Conservation (phyloP, 75 land plant species). For the Selaginella moellendorffii region DNA sequence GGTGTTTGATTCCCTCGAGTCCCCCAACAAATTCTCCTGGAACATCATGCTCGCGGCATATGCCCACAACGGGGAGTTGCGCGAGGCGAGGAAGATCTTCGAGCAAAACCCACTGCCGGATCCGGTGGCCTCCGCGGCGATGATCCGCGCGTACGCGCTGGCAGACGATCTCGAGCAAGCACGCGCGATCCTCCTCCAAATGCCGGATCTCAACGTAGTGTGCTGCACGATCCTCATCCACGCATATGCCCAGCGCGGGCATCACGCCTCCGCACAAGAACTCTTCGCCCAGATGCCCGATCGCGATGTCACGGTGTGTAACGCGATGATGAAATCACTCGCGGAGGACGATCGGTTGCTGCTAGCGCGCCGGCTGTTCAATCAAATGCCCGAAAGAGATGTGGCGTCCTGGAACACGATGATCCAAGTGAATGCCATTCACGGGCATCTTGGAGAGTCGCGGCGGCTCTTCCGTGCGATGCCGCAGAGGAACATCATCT, state of each 20-base stretch:
- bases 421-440: background rate
- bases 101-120: background rate
- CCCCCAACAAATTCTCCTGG: background rate
- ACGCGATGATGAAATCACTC: background rate
- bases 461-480: background rate
- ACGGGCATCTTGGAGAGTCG: background rate
- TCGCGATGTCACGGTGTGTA: background rate
- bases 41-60: background rate
- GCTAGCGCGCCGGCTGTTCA: background rate
- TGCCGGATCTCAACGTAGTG: background rate
- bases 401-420: background rate
- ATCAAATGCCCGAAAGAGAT: background rate
- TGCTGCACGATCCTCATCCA: conserved; percentile 32
- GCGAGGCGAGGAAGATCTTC: background rate
- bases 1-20: background rate
- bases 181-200: background rate
- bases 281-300: conserved; percentile 17
- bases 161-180: background rate
- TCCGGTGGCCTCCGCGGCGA: background rate
- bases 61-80: background rate
- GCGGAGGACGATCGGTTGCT: background rate
- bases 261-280: conserved; percentile 17
- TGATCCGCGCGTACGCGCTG: background rate
- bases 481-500: background rate
- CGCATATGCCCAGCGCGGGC: conserved; percentile 27